Evolutionary conservation across 2,329 filamentous ascomycete species (phyloP), one percentile per base, ranked within the genome.

Genomic region (Cordyceps militaris): DNA sequence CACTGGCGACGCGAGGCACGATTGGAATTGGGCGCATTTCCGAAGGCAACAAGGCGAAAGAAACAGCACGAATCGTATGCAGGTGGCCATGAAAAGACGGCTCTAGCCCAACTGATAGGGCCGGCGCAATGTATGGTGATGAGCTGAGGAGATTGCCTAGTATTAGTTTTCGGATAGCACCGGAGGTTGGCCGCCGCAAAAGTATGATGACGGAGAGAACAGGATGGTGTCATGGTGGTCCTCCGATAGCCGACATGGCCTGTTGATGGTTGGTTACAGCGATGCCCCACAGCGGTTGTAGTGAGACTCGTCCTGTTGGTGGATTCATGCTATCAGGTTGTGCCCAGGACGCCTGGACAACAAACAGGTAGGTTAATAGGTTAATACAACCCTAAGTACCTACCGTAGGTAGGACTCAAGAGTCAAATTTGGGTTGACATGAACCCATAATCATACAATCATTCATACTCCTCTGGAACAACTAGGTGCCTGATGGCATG

Each of bases 1-100:
- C 26, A 30, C 16, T 24, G 38, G 47, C 34, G 21, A 3, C 36
- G 54, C 52, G 53, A 40, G 16, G 16, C 21, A 47, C n/a, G 14
- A 21, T 14, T 19, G 52, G 13, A 34, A 38, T 58, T 56, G 10
- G 60, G 6, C 8, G 44, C 55, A 57, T 57, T 24, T 21, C 11
- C 21, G 14, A 26, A 21, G 13, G 11, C 10, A 14, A n/a, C 23
- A 3, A 36, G 28, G 4, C 11, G 16, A 42, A 44, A 4, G 10
- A 23, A 9, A 23, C 2, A n/a, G 14, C 32, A 16, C 52, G 3
- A 32, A 21, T 43, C 24, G 23, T 30, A n/a, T 40, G 52, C 26
- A 26, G 38, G 30, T 16, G 24, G 36, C 36, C 36, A n/a, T 14
- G 24, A 16, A 11, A 11, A 32, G 16, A 30, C 13, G 23, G 5